Percentiles rank a stretch among this genome's conserved stretches.
These are phyloP conservation scores for Pneumocystis carinii DNA, from an alignment of 1,139 yeast genomes.

Conservation along the genomic window DNA sequence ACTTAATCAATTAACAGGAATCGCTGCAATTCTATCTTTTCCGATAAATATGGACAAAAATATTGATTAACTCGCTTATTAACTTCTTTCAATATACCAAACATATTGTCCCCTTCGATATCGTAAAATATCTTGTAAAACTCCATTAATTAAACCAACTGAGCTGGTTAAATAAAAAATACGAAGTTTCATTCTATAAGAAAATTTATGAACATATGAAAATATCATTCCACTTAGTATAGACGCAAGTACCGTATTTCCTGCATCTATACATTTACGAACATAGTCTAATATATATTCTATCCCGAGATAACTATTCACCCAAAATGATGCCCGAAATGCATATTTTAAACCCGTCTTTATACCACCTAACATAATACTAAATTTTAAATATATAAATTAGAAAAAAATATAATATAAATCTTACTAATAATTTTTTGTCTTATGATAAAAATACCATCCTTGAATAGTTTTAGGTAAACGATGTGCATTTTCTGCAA, in stretches of 20 bases:
- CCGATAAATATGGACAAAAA: slow-evolving; percentile 41
- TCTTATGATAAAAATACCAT: slow-evolving; percentile 79
- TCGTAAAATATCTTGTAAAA: not conserved
- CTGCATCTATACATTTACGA: slow-evolving; percentile 44
- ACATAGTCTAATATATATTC: slow-evolving; percentile 47
- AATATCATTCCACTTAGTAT: not conserved
- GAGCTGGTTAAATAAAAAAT: not conserved
- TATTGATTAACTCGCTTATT: not conserved
- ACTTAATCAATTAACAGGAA: slow-evolving; percentile 74
- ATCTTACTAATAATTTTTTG: slow-evolving; percentile 49
- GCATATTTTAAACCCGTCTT: slow-evolving; percentile 33
- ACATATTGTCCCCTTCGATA: not conserved
- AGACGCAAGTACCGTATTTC: slow-evolving; percentile 43
- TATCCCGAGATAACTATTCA: slow-evolving; percentile 40
- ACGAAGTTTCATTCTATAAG: not conserved
- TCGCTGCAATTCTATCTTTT: slow-evolving; percentile 72
- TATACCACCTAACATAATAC: slow-evolving; percentile 41
- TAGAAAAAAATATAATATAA: not conserved
- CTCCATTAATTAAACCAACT: not conserved
- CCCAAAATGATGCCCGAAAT: slow-evolving; percentile 33
- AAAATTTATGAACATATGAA: not conserved
- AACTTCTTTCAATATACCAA: not conserved
- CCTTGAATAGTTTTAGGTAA: slow-evolving; percentile 67
- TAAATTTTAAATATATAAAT: not conserved
- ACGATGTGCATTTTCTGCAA: slow-evolving; percentile 73